Base-by-base conservation (phyloP, 805 yeast genomes). In the Candida ulmi region DNA sequence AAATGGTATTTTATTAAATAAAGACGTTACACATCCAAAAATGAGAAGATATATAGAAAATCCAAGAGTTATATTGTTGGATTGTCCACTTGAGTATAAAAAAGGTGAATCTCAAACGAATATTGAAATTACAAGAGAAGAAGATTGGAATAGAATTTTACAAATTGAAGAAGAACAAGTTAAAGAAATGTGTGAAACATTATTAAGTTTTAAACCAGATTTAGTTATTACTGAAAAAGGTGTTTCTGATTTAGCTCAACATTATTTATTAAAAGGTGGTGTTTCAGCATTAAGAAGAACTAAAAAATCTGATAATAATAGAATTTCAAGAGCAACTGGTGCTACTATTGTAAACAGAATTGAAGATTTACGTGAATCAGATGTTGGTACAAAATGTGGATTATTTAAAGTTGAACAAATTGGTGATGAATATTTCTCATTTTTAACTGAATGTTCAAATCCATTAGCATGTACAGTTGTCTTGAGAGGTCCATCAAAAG, bases 101-200 rank as follows among this genome's bases (percentile, higher is more conserved):
- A 93, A 93, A 74, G 99, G 99, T 49, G 99, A 93, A 68, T 88
- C 97, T 3, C 99, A 93, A 65, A 93, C 98, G 39, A 91, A 93
- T 65, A 87, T 93, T 51, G 99, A 93, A 69, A 90, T 93, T 63
- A 83, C 96, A 33, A 88, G 88, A 56, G 98, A 91, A 64, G 85
- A 80, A 46, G 99, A 93, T 67, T 93, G 98, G 98, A 83, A 82
- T 61, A 79, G 98, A 63, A 78, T 93, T 47, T 71, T 93, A 55
- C 88, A 91, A 68, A 91, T 93, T 58, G 99, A 93, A 68, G 99
- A 93, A 68, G 99, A 93, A 63, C 99, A 93, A 68, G 90, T 93
- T 46, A 83, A 83, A 57, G 55, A 74, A 40, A 69, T 91, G 71
- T 90, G 97, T 66, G 95, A 87, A 46, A 84, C 81, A 52, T 76